Conservation (phyloP, 1,284 basidiomycete species). For the Wallemia mellicola region DNA sequence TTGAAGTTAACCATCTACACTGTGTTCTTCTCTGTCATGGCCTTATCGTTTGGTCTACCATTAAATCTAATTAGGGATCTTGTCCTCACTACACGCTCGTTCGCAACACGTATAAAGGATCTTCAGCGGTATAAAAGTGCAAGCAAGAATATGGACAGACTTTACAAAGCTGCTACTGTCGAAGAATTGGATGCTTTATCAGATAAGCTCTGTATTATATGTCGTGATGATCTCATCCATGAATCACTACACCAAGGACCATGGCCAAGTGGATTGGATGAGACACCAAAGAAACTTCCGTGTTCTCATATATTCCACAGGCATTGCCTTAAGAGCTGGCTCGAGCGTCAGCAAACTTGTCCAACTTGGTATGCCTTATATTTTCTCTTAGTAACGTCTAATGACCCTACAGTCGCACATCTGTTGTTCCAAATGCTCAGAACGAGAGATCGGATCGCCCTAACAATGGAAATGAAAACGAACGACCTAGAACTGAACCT, state of each 20-base stretch:
- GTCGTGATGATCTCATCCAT: constrained; percentile 58
- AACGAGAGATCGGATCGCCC: background rate
- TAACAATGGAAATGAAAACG: background rate
- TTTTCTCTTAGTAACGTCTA: background rate
- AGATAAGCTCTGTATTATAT: constrained; percentile 90
- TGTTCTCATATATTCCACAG: constrained; percentile 98
- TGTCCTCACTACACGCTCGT: constrained; percentile 73
- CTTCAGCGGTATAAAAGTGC: constrained; percentile 74
- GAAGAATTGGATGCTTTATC: constrained; percentile 49
- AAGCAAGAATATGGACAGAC: constrained; percentile 82
- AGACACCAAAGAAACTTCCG: constrained; percentile 77
- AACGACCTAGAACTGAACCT: background rate
- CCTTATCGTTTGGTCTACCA: constrained; percentile 79
- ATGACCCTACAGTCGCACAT: constrained; percentile 6
- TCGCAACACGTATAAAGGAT: constrained; percentile 56
- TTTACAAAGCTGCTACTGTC: constrained; percentile 75
- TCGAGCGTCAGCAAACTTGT: constrained; percentile 72
- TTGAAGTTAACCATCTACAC: constrained; percentile 75
- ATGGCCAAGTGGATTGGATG: constrained; percentile 42
- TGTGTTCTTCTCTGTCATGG: constrained; percentile 69
- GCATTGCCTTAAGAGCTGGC: constrained; percentile 83
- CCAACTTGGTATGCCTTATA: constrained; percentile 56
- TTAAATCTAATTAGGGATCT: constrained; percentile 90
- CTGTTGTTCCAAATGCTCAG: constrained; percentile 1
- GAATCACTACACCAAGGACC: constrained; percentile 12